Evolutionary conservation across 1,284 basidiomycete species (phyloP).

Genomic region (Pterulicium gracile): DNA sequence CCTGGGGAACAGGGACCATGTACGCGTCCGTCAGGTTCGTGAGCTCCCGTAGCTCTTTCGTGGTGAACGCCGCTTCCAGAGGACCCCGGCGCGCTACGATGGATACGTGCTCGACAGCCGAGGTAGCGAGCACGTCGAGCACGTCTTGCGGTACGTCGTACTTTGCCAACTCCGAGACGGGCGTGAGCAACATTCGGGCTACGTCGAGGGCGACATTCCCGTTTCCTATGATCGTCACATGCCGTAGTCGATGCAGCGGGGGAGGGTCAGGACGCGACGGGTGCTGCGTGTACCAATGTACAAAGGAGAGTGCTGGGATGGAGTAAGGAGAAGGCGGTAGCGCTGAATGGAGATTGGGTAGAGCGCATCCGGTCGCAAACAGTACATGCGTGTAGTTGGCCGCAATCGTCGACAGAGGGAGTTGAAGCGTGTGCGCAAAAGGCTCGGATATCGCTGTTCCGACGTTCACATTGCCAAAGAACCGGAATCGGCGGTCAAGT

Average conservation of each 20-base stretch:
- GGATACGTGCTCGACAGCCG: constrained; percentile 66
- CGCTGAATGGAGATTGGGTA: constrained; percentile 44
- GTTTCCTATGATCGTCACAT: constrained; percentile 86
- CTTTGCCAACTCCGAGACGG: constrained; percentile 47
- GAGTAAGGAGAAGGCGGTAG: constrained; percentile 46
- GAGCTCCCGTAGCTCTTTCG: constrained; percentile 92
- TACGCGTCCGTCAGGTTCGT: constrained; percentile 65
- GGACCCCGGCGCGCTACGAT: constrained; percentile 85
- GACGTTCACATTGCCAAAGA: constrained; percentile 90
- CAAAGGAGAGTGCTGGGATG: constrained; percentile 75
- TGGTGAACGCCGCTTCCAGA: constrained; percentile 85
- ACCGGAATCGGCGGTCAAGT: constrained; percentile 66
- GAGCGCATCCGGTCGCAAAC: constrained; percentile 72
- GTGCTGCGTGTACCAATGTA: constrained; percentile 97
- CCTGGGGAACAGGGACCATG: constrained; percentile 48
- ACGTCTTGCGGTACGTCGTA: constrained; percentile 81
- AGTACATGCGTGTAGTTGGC: constrained; percentile 74
- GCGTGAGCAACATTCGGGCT: constrained; percentile 79
- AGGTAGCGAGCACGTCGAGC: constrained; percentile 55
- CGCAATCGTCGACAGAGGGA: constrained; percentile 50
- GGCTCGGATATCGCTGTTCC: constrained; percentile 23
- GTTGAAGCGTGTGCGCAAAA: constrained; percentile 36
- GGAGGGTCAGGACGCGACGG: constrained; percentile 53
- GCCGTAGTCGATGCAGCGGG: constrained; percentile 47
- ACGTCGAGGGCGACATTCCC: constrained; percentile 96